phyloP scores from a whole-genome alignment of 108 stramenopile species.

The Cyclotella choctawhatcheeana region DNA sequence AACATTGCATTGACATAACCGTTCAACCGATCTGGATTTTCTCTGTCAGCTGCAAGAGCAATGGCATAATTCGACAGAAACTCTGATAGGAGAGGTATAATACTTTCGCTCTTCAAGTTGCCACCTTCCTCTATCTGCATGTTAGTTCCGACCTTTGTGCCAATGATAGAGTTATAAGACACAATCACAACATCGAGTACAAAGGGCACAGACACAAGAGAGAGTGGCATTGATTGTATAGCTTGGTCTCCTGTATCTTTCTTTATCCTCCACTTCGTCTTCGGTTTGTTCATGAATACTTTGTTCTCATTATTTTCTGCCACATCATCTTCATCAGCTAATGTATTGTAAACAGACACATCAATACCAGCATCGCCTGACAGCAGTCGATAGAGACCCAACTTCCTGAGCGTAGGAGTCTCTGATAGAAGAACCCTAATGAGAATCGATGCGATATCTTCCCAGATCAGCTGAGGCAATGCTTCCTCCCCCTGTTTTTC shows the following conservation, averaged over 20 bases:
- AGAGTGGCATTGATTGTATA: constrained; percentile 37
- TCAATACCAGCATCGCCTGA: constrained; percentile 58
- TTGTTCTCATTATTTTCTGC: constrained; percentile 8
- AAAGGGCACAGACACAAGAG: constrained; percentile 54
- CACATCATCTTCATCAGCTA: constrained; percentile 6
- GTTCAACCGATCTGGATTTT: constrained; percentile 12
- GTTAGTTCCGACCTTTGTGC: constrained; percentile 68
- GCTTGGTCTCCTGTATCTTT: constrained; percentile 15
- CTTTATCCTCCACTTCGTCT: constrained; percentile 41
- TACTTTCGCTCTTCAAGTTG: constrained; percentile 38
- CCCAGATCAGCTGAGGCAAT: constrained; percentile 55
- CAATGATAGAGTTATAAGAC: constrained; percentile 73
- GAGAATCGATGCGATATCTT: constrained; percentile 70
- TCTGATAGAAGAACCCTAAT: constrained; percentile 68
- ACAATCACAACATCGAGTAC: constrained; percentile 65
- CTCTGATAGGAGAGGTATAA: constrained; percentile 28
- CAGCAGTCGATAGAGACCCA: constrained; percentile 73
- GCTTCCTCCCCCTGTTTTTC: not conserved
- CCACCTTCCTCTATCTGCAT: constrained; percentile 62
- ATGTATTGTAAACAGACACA: constrained; percentile 12
- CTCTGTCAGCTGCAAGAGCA: constrained; percentile 27
- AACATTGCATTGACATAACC: constrained; percentile 36
- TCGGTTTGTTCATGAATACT: constrained; percentile 44
- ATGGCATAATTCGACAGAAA: constrained; percentile 53
- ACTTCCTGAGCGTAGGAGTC: constrained; percentile 71